A percentile compares a stretch with the other conserved stretches of the same genome.
Conservation (phyloP, 164 flowering plant species). For the Sextonia rubra region DNA sequence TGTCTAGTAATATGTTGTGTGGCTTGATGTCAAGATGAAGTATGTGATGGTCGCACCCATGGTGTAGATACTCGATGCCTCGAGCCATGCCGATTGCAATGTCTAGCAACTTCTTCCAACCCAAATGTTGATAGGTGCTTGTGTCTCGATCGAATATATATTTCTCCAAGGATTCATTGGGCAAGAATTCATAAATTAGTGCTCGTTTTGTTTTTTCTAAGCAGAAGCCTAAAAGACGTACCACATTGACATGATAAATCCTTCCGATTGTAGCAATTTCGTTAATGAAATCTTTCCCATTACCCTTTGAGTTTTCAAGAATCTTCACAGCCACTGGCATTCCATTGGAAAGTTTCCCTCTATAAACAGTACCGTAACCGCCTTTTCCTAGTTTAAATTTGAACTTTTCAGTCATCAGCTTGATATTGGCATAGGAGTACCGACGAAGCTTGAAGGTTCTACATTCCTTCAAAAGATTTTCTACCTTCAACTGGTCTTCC, state of each 20-base stretch:
- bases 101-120: conserved; percentile 10
- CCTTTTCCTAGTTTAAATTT: conserved; percentile 3
- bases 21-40: conserved; percentile 28
- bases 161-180: conserved; percentile 12
- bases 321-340: conserved; percentile 6
- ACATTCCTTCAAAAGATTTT: not conserved
- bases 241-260: conserved; percentile 11
- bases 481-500: not conserved
- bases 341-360: conserved; percentile 12
- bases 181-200: conserved; percentile 13
- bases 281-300: conserved; percentile 12
- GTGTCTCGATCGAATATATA: conserved; percentile 21
- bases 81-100: conserved; percentile 19
- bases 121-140: not conserved
- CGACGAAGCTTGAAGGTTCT: not conserved
- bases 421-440: conserved; percentile 1
- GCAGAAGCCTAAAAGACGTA: conserved; percentile 13
- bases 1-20: conserved; percentile 21
- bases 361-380: conserved; percentile 12
- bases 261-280: conserved; percentile 11
- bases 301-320: not conserved
- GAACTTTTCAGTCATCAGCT: conserved; percentile 1
- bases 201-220: conserved; percentile 6
- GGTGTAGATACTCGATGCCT: conserved; percentile 23
- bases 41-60: conserved; percentile 14